Evolutionary conservation across 2,329 filamentous ascomycete species (phyloP).

Genomic region (Neopestalotiopsis clavispora): DNA sequence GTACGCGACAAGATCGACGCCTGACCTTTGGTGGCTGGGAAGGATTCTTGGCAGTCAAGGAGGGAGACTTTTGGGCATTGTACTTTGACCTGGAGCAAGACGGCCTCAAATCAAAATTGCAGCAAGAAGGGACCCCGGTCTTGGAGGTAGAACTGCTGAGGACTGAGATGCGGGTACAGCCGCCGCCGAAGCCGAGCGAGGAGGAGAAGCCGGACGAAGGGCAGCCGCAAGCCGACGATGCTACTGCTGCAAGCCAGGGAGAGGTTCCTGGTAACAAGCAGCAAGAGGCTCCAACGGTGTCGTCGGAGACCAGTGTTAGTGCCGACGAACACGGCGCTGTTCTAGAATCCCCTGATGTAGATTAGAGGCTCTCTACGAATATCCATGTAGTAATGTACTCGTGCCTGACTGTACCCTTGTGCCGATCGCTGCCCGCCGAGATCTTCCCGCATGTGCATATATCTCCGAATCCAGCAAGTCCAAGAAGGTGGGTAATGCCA

Average conservation of each 20-base stretch:
- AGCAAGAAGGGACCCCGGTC: slow-evolving; percentile 49
- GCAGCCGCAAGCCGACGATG: background rate
- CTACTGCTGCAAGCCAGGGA: background rate
- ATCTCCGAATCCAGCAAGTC: slow-evolving; percentile 5
- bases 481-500: background rate
- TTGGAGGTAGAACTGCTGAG: slow-evolving; percentile 59
- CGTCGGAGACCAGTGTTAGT: background rate
- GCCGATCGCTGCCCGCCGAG: background rate
- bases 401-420: slow-evolving; percentile 6
- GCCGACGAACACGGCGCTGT: background rate
- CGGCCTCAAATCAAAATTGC: slow-evolving; percentile 42
- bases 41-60: slow-evolving; percentile 52
- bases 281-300: background rate
- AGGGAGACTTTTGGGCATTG: slow-evolving; percentile 49
- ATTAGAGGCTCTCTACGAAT: slow-evolving; percentile 19
- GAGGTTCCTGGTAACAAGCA: slow-evolving; percentile 18
- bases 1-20: slow-evolving; percentile 53
- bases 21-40: slow-evolving; percentile 55
- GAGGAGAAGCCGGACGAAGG: background rate
- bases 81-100: slow-evolving; percentile 54
- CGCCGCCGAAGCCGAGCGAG: slow-evolving; percentile 22
- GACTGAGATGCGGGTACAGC: slow-evolving; percentile 47
- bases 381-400: background rate
- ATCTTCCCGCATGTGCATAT: slow-evolving; percentile 2
- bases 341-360: slow-evolving; percentile 30